Conservation (phyloP, 2,329 filamentous ascomycete genomes). For the Scedosporium dehoogii region DNA sequence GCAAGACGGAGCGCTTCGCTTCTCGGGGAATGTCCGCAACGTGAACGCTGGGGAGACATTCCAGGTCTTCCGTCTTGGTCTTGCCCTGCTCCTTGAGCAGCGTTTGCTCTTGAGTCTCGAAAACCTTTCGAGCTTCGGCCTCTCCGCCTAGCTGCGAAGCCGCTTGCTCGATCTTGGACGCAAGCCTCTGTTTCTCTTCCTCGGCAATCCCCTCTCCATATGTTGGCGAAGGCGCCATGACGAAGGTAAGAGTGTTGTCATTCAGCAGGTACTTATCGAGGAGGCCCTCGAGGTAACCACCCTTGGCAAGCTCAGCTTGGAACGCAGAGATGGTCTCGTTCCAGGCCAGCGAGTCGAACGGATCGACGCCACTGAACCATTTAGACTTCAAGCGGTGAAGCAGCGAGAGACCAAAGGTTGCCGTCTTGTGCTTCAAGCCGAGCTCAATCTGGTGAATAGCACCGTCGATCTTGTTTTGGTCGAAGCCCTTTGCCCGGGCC, state of each 20-base stretch:
- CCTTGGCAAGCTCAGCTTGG: constrained; percentile 63
- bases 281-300: constrained; percentile 72
- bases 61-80: constrained; percentile 73
- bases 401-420: constrained; percentile 85
- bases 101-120: constrained; percentile 70
- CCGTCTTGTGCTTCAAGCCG: constrained; percentile 90
- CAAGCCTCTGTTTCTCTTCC: constrained; percentile 69
- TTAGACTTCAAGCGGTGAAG: constrained; percentile 80
- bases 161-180: constrained; percentile 61
- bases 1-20: constrained; percentile 50
- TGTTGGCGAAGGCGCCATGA: constrained; percentile 75
- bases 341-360: constrained; percentile 85
- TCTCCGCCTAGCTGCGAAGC: constrained; percentile 59
- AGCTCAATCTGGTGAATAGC: constrained; percentile 90
- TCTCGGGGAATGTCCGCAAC: constrained; percentile 80
- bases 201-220: constrained; percentile 65
- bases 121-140: constrained; percentile 57
- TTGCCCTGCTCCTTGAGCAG: constrained; percentile 76
- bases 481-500: constrained; percentile 68
- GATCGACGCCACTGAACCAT: constrained; percentile 94
- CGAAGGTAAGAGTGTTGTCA: constrained; percentile 80
- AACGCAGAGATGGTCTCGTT: constrained; percentile 81
- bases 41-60: constrained; percentile 78
- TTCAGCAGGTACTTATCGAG: constrained; percentile 86
- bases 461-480: constrained; percentile 82